Evolutionary conservation across 768 basidiomycete genomes (phyloP).

Genomic region (Tulasnella sp.): DNA sequence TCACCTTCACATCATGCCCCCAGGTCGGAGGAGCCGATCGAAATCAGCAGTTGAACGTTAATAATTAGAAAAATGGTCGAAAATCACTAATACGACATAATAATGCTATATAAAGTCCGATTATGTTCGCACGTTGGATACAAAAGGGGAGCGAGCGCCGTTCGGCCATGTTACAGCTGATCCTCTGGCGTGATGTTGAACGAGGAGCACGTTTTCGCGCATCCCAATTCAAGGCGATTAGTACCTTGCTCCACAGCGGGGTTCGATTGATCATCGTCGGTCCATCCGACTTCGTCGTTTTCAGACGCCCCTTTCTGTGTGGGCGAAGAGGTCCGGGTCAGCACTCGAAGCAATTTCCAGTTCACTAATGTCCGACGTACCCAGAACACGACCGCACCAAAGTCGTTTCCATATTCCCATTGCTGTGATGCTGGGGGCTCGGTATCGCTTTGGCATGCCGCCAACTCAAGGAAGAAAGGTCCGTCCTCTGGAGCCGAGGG

Average conservation of each 20-base stretch:
- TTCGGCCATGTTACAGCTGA: background rate
- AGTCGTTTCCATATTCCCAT: conserved; percentile 6
- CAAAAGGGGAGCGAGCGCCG: too few relatives aligned
- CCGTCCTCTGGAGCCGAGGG: background rate
- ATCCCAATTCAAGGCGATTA: background rate
- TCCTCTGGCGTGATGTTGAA: conserved; percentile 5
- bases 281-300: background rate
- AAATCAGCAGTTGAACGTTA: too few relatives aligned
- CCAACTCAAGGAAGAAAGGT: conserved; percentile 11
- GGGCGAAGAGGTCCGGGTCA: background rate
- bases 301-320: background rate
- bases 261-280: background rate
- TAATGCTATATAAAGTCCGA: background rate
- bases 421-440: background rate
- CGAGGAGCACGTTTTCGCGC: background rate
- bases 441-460: conserved; percentile 1
- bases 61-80: too few relatives aligned
- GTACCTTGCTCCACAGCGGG: background rate
- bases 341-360: background rate
- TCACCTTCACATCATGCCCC: too few relatives aligned
- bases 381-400: background rate
- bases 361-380: background rate
- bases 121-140: background rate
- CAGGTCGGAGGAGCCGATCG: too few relatives aligned
- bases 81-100: background rate